Conservation (phyloP, 192 early-diverging fungal genomes). For the Coemansia sp. region DNA sequence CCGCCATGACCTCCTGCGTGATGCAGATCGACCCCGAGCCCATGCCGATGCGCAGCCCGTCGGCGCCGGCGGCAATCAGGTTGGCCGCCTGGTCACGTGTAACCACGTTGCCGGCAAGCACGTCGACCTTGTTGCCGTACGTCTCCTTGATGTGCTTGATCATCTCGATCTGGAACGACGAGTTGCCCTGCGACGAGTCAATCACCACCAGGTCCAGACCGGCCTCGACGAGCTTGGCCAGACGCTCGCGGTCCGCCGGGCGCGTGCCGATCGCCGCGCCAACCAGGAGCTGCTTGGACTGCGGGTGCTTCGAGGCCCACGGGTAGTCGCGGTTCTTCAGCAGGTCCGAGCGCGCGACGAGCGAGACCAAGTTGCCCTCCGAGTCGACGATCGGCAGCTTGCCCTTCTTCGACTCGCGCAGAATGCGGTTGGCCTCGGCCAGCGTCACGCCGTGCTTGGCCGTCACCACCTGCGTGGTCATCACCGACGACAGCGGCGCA, state of each 20-base stretch:
- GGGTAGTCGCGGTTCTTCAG: constrained; percentile 97
- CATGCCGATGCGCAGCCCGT: constrained; percentile 96
- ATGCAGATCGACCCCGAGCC: constrained; percentile 98
- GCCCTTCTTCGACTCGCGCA: constrained; percentile 89
- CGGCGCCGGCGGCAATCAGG: constrained; percentile 91
- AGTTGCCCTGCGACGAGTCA: constrained; percentile 97
- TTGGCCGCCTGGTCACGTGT: constrained; percentile 91
- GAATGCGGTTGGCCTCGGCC: constrained; percentile 83
- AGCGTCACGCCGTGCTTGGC: constrained; percentile 88
- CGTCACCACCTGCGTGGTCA: constrained; percentile 87
- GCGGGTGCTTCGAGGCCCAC: constrained; percentile 76
- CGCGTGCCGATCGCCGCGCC: constrained; percentile 94
- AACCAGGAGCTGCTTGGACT: constrained; percentile 88
- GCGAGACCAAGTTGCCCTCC: constrained; percentile 77
- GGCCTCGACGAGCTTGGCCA: constrained; percentile 83
- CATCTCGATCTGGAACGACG: constrained; percentile 92
- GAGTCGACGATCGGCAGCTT: constrained; percentile 95
- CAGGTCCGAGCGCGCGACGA: constrained; percentile 92
- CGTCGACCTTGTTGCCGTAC: constrained; percentile 71
- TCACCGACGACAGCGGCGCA: constrained; percentile 69
- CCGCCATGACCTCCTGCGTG: constrained; percentile 98
- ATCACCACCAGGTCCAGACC: constrained; percentile 96
- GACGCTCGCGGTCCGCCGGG: constrained; percentile 79
- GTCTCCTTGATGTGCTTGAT: constrained; percentile 89
- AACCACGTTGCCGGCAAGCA: constrained; percentile 97